A percentile compares a stretch with the other conserved stretches of the same genome.
These are phyloP conservation scores for Xylariaceae sp. DNA, from an alignment of 2,329 filamentous ascomycete genomes.

Conservation along the genomic window DNA sequence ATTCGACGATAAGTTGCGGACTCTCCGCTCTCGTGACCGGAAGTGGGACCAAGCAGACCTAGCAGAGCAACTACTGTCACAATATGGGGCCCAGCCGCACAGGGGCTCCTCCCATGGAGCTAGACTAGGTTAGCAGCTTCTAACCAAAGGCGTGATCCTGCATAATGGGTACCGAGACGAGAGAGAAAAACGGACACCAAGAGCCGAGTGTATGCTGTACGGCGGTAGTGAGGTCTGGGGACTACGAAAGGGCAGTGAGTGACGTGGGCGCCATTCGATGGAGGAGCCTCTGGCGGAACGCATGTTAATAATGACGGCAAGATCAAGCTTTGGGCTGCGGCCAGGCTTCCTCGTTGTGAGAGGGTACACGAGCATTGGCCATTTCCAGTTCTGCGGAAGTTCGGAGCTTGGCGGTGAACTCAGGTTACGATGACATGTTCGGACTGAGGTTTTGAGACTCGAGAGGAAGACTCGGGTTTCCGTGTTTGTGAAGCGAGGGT, in stretches of 20 bases:
- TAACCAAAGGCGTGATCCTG: constrained; percentile 7
- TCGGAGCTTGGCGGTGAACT: too few relatives aligned
- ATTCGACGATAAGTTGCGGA: constrained; percentile 5
- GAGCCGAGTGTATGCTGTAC: constrained; percentile 3
- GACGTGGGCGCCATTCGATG: constrained; percentile 6
- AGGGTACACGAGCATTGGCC: not conserved
- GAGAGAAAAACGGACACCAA: constrained; percentile 3
- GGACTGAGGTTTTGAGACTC: too few relatives aligned
- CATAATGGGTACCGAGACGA: constrained; percentile 2
- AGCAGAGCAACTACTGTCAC: constrained; percentile 2
- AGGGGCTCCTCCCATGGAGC: too few relatives aligned
- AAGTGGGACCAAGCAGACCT: constrained; percentile 10
- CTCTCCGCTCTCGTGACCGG: constrained; percentile 12
- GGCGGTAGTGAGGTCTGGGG: constrained; percentile 2
- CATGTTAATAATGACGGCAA: too few relatives aligned
- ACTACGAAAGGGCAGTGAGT: constrained; percentile 1
- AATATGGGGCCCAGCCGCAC: constrained; percentile 9
- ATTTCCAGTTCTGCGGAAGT: not conserved
- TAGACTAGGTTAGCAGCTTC: constrained; percentile 1
- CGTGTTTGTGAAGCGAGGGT: too few relatives aligned
- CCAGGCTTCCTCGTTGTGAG: not conserved
- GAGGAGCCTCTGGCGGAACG: not conserved
- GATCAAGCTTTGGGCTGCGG: too few relatives aligned
- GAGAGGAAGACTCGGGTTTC: too few relatives aligned
- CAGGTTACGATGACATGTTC: not conserved